phyloP scores from a whole-genome alignment of 1,284 basidiomycete species.

The Apiotrichum mycotoxinovorans region DNA sequence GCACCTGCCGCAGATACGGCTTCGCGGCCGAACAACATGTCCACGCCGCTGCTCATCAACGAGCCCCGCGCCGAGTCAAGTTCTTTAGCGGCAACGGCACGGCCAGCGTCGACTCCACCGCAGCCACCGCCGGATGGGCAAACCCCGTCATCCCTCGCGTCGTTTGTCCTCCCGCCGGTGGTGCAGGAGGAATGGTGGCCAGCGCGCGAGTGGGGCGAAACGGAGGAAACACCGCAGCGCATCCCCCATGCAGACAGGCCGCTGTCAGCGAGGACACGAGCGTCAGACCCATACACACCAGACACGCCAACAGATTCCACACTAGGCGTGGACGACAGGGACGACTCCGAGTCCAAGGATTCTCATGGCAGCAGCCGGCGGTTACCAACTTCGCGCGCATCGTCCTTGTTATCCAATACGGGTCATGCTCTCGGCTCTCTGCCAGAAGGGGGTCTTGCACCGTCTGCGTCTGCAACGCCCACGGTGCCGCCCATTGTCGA shows the following conservation, averaged over 20 bases:
- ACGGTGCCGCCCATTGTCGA: not conserved
- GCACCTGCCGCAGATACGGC: not conserved
- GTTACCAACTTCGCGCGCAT: not conserved
- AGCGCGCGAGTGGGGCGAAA: constrained; percentile 11
- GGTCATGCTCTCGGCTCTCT: not conserved
- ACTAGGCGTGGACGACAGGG: too few species aligned
- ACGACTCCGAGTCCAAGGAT: not conserved
- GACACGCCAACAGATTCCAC: not conserved
- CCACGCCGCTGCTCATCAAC: constrained; percentile 6
- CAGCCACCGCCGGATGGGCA: not conserved
- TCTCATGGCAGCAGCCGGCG: not conserved
- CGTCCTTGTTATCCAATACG: not conserved
- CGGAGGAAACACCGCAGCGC: not conserved
- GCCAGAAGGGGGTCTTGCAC: not conserved
- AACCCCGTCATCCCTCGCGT: constrained; percentile 1
- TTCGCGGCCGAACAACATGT: not conserved
- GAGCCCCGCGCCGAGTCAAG: not conserved
- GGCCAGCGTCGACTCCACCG: not conserved
- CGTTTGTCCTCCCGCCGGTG: constrained; percentile 17
- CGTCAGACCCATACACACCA: not conserved
- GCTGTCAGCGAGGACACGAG: not conserved
- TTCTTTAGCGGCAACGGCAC: not conserved
- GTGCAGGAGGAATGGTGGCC: constrained; percentile 14
- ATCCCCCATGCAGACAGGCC: not conserved
- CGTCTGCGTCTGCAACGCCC: not conserved